Conservation (phyloP, 768 basidiomycete species). For the Lyophyllum atratum region DNA sequence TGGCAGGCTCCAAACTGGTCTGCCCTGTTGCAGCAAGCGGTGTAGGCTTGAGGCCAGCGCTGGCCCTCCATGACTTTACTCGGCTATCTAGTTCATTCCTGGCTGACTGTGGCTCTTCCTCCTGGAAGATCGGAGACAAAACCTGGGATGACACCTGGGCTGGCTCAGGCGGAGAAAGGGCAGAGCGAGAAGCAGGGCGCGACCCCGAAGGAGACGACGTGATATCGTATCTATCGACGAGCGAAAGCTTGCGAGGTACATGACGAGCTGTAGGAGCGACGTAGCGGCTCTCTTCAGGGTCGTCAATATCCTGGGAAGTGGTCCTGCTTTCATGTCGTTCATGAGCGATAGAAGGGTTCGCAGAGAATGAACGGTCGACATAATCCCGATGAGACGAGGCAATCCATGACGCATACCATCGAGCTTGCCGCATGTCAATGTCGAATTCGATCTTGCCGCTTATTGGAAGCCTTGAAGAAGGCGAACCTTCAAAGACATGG, state of each 20-base stretch:
- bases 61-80: conserved; percentile 69
- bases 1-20: conserved; percentile 50
- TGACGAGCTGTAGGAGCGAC: conserved; percentile 43
- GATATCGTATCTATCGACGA: conserved; percentile 64
- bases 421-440: conserved; percentile 72
- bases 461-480: conserved; percentile 53
- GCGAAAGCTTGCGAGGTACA: conserved; percentile 66
- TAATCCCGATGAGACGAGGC: conserved; percentile 46
- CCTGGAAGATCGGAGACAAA: conserved; percentile 65
- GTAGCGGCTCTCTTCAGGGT: conserved; percentile 42
- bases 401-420: conserved; percentile 79
- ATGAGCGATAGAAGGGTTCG: conserved; percentile 46
- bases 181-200: conserved; percentile 25
- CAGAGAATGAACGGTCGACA: conserved; percentile 41
- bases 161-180: conserved; percentile 29
- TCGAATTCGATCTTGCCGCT: conserved; percentile 86
- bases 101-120: conserved; percentile 56
- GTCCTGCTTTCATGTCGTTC: conserved; percentile 57
- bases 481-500: conserved; percentile 50
- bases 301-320: conserved; percentile 39
- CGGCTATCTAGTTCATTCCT: conserved; percentile 53
- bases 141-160: conserved; percentile 28
- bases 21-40: conserved; percentile 53
- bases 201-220: conserved; percentile 38
- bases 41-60: conserved; percentile 49